A percentile compares a stretch with the other conserved stretches of the same genome.
Evolutionary conservation across 805 yeast genomes (phyloP).

Genomic region (Metschnikowia matae): DNA sequence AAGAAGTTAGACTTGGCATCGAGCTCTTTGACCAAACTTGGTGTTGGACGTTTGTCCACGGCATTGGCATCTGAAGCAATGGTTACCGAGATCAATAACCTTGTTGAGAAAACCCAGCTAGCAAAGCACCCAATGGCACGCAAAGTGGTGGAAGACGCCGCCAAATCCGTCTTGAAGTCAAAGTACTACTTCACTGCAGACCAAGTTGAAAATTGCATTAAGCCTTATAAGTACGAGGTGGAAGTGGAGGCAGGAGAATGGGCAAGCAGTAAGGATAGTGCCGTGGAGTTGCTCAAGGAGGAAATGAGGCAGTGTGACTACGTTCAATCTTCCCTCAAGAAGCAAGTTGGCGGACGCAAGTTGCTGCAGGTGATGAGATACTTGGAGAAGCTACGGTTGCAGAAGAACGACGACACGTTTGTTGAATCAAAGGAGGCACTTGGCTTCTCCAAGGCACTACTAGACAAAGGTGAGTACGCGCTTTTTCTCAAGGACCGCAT

Average conservation of each 20-base stretch:
- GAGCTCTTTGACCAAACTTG: conserved; percentile 81
- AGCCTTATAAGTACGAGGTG: conserved; percentile 95
- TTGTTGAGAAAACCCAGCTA: conserved; percentile 71
- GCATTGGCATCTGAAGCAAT: conserved; percentile 76
- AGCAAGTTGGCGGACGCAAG: conserved; percentile 78
- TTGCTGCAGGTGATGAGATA: conserved; percentile 78
- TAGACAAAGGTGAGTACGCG: conserved; percentile 81
- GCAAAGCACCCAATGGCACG: conserved; percentile 84
- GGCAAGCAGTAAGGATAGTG: conserved; percentile 74
- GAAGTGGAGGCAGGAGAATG: conserved; percentile 96
- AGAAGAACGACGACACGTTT: conserved; percentile 27
- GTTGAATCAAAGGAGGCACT: conserved; percentile 61
- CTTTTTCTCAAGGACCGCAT: conserved; percentile 72
- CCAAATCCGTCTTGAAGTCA: conserved; percentile 68
- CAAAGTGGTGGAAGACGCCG: conserved; percentile 79
- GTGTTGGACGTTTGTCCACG: conserved; percentile 89
- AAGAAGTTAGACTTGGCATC: conserved; percentile 80
- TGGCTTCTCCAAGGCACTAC: conserved; percentile 75
- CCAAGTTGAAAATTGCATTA: conserved; percentile 96
- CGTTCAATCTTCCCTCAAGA: conserved; percentile 55
- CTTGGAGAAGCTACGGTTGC: conserved; percentile 47
- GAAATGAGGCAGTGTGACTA: conserved; percentile 79
- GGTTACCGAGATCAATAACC: conserved; percentile 67
- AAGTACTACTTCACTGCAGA: conserved; percentile 91
- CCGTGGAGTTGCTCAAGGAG: conserved; percentile 69